These are phyloP conservation scores for Lotus japonicus DNA, from an alignment of 306 rosid species.

Conservation along the genomic window DNA sequence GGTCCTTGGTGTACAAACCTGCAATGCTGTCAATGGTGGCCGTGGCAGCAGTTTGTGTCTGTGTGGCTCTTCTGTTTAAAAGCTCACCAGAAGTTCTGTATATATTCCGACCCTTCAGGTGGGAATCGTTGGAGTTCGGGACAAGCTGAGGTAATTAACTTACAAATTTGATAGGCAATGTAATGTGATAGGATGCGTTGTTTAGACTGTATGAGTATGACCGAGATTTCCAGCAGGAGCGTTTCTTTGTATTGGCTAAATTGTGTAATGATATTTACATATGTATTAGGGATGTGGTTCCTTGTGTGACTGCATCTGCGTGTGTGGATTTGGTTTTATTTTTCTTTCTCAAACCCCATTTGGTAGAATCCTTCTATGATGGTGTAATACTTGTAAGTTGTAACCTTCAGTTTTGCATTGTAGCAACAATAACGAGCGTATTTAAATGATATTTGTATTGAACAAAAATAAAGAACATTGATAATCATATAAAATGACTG, in stretches of 20 bases:
- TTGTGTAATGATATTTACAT: conserved; percentile 13
- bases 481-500: too few relatives aligned
- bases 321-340: conserved; percentile 6
- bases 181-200: conserved; percentile 18
- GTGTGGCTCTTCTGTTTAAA: conserved; percentile 85
- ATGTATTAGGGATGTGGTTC: neutral
- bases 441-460: too few relatives aligned
- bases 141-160: conserved; percentile 44
- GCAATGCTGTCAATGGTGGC: conserved; percentile 85
- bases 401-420: too few relatives aligned
- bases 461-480: too few relatives aligned
- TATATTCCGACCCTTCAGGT: conserved; percentile 76
- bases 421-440: too few relatives aligned
- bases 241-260: conserved; percentile 15
- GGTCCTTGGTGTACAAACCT: conserved; percentile 65
- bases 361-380: neutral
- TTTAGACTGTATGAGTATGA: conserved; percentile 20
- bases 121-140: conserved; percentile 75
- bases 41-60: conserved; percentile 83
- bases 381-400: neutral
- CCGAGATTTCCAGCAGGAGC: conserved; percentile 19
- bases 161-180: conserved; percentile 7
- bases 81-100: conserved; percentile 82
- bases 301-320: neutral
- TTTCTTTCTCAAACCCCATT: neutral